Evolutionary conservation across 2,329 filamentous ascomycete species (phyloP), one percentile per base, ranked within the genome.

Genomic region (Graphilbum fragrans): DNA sequence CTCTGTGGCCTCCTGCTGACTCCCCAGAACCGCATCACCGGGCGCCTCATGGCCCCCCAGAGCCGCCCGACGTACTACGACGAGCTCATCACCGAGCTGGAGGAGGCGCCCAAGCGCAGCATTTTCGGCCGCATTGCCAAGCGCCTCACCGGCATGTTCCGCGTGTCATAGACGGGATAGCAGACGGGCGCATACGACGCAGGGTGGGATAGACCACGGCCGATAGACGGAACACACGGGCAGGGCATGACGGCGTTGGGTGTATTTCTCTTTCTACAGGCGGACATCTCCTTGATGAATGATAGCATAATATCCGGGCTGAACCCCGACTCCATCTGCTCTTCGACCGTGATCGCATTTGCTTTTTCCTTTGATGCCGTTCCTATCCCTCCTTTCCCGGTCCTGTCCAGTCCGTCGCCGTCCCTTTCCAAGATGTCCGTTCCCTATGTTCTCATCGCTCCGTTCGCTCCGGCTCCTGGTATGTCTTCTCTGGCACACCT

Each of bases 21-120:
- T n/a, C 10, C 22, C 22, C 27, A 69, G 66, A 70, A 73, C 49
- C 62, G 61, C 18, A 53, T 69, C 12, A 66, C 58, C n/a, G 67
- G 69, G 33, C 58, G 59, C 4, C 58, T 80, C 35, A 59, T 80
- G 43, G 58, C 64, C 41, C 78, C 79, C 14, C 67, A 66, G 54
- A 78, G 74, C 52, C 75, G 81, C 49, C 78, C 78, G 31, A 72
- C 68, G 0, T 79, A 83, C 55, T 83, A 79, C 52, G 56, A 63
- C 18, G 72, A 80, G 48, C 57, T 83, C 23, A 55, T 80, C 1
- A 64, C 60, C 41, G 79, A 83, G 55, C 66, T 83, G 20, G 72
- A 81, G 29, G 72, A 72, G 50, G 77, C 74, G 4, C 79, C 78
- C 2, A 69, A 62, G 33, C 61, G 78, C 43, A 68, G 67, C 8